Evolutionary conservation across 352 stramenopile species (phyloP).

Genomic region (Globisporangium irregulare): DNA sequence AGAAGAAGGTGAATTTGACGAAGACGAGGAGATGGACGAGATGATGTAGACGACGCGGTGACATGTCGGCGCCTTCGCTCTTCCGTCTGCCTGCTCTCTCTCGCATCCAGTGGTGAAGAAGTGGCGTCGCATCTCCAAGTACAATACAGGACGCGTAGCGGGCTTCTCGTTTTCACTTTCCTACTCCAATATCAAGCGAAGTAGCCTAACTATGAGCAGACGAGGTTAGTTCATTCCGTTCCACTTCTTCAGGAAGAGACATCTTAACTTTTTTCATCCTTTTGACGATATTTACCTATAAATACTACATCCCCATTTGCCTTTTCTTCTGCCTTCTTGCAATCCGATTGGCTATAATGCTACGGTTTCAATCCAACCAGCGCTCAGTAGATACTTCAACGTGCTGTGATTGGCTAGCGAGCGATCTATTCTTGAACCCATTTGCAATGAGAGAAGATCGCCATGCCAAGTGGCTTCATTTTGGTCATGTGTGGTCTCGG

Average conservation of each 20-base stretch:
- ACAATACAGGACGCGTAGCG: conserved; percentile 51
- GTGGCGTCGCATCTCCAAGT: conserved; percentile 35
- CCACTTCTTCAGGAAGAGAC: conserved; percentile 45
- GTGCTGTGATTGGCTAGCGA: conserved; percentile 9
- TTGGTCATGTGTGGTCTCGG: background rate
- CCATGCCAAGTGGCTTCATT: conserved; percentile 6
- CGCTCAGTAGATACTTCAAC: background rate
- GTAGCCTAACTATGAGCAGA: conserved; percentile 67
- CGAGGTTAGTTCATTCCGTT: conserved; percentile 52
- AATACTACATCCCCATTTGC: conserved; percentile 25
- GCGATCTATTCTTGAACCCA: conserved; percentile 9
- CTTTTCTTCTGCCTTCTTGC: conserved; percentile 19
- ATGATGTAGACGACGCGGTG: conserved; percentile 83
- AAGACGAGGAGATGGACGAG: conserved; percentile 94
- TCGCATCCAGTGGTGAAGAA: conserved; percentile 34
- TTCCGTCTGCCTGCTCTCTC: conserved; percentile 20
- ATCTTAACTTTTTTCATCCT: conserved; percentile 51
- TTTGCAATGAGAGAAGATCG: background rate
- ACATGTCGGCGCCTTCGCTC: conserved; percentile 6
- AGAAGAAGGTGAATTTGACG: conserved; percentile 97
- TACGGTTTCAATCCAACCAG: background rate
- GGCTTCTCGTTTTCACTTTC: conserved; percentile 25
- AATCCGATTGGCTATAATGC: conserved; percentile 14
- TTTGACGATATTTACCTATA: conserved; percentile 61
- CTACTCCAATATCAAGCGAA: conserved; percentile 31